Evolutionary conservation across 73 alveolate species (phyloP), one percentile per base, ranked within the genome.

Genomic region (Paramecium bursaria): DNA sequence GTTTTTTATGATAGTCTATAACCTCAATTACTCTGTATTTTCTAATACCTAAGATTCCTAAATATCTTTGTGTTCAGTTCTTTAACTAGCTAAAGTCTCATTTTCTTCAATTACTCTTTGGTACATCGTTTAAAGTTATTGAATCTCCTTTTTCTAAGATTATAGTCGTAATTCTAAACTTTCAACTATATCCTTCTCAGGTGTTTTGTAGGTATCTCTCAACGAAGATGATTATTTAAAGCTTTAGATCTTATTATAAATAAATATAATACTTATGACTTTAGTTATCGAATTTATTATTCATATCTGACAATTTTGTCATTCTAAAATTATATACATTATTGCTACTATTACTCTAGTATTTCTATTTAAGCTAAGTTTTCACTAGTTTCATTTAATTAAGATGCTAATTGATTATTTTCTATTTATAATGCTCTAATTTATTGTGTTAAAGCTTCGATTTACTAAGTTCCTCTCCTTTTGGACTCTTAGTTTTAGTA

Each of bases 341-440:
- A 13, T 47, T 67, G 13, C 27, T 67, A 15, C 21, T 67, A 30
- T 30, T 67, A 33, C 21, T 67, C 82, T 31, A 67, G n/a, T 7
- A 67, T 67, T 19, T 67, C 82, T 57, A 67, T 67, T 25, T 67
- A 67, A n/a, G 33, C 82, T 1, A 67, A 39, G 44, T 67, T 67
- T 35, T 67, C 49, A 67, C 44, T 67, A 25, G 33, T 19, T 67
- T 67, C 23, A 67, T 31, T 35, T 6, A 67, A 47, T 67, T 67
- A 67, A 25, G 33, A 53, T 42, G 10, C 10, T 5, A 67, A 31
- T 13, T 67, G 60, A 15, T 44, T 30, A 67, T 35, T 67, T 67
- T 67, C 82, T 30, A 17, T 27, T 21, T 67, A 15, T 0, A 67
- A 10, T 15, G 60, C 19, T 44, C 44, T 67, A 1, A 67, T 67